Percentiles rank a stretch among this genome's conserved stretches.
Conservation (phyloP, 1,139 yeast species). For the Scheffersomyces stambukii region DNA sequence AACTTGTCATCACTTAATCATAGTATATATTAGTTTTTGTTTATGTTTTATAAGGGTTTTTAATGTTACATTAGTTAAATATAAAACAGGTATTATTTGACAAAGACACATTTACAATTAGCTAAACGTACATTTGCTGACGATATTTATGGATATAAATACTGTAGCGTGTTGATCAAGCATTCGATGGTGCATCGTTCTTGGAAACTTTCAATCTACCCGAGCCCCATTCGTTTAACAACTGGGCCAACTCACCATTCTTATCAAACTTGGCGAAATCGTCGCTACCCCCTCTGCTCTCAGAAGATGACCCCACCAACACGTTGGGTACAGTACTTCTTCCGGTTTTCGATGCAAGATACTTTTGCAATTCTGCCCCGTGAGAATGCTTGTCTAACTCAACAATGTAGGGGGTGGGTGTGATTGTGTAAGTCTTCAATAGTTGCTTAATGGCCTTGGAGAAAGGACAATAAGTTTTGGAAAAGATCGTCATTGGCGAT, state of each 20-base stretch:
- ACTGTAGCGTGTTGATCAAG: slow-evolving; percentile 11
- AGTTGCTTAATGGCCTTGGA: slow-evolving; percentile 68
- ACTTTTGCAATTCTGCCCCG: slow-evolving; percentile 59
- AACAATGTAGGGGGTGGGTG: slow-evolving; percentile 69
- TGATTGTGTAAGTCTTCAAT: slow-evolving; percentile 60
- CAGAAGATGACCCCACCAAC: slow-evolving; percentile 48
- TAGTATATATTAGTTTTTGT: slow-evolving; percentile 1
- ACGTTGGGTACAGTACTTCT: slow-evolving; percentile 73
- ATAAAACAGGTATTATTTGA: too few relatives aligned
- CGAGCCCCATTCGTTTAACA: slow-evolving; percentile 62
- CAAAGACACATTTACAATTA: too few relatives aligned
- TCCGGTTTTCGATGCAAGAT: slow-evolving; percentile 53
- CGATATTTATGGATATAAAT: too few relatives aligned
- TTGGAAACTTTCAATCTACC: slow-evolving; percentile 50
- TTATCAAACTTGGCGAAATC: slow-evolving; percentile 66
- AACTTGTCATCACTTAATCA: background rate
- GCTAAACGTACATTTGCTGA: too few relatives aligned
- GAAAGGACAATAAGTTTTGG: slow-evolving; percentile 72
- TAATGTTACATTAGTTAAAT: slow-evolving; percentile 22
- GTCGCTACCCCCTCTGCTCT: slow-evolving; percentile 74
- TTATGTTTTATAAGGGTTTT: slow-evolving; percentile 11
- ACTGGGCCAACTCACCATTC: slow-evolving; percentile 45
- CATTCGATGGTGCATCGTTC: slow-evolving; percentile 53
- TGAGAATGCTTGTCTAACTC: slow-evolving; percentile 78
- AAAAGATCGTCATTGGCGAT: slow-evolving; percentile 70